A percentile compares a stretch with the other conserved stretches of the same genome.
Conservation (phyloP, 768 basidiomycete species). For the Serendipita vermifera region DNA sequence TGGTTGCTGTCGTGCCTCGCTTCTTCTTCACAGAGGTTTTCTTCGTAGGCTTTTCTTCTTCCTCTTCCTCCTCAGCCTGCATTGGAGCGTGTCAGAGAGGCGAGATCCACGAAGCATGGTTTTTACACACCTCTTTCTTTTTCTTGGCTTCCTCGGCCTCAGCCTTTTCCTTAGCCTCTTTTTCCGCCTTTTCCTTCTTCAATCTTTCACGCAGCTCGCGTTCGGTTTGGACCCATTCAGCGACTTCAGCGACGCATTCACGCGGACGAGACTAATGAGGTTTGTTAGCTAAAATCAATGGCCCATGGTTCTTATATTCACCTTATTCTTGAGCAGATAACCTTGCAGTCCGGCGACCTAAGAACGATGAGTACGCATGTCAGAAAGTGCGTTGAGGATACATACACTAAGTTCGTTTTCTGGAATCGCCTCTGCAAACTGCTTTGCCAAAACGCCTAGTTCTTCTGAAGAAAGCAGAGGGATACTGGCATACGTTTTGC, state of each 20-base stretch:
- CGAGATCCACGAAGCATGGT: not conserved
- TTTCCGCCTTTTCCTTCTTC: conserved; percentile 49
- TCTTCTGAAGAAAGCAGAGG: conserved; percentile 65
- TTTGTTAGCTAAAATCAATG: no score
- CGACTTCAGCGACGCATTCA: conserved; percentile 71
- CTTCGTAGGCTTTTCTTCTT: no score
- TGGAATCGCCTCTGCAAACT: conserved; percentile 70
- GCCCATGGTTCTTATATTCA: conserved; percentile 56
- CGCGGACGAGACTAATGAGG: conserved; percentile 60
- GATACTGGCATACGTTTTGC: conserved; percentile 44
- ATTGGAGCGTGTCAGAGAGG: not conserved
- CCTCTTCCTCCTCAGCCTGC: not conserved
- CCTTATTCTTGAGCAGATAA: conserved; percentile 38
- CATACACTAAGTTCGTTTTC: conserved; percentile 79
- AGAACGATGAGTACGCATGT: conserved; percentile 1
- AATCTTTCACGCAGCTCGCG: conserved; percentile 74
- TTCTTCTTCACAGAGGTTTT: no score
- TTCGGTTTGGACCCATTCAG: conserved; percentile 62
- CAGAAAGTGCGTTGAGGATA: conserved; percentile 14
- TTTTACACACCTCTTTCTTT: conserved; percentile 42
- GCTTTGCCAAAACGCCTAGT: conserved; percentile 63
- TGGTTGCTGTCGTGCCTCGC: not conserved
- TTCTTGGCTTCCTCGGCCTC: conserved; percentile 52
- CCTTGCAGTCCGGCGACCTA: conserved; percentile 78
- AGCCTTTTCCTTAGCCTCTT: conserved; percentile 68